Conservation (phyloP, 192 early-diverging fungal species). For the Linnemannia schmuckeri region DNA sequence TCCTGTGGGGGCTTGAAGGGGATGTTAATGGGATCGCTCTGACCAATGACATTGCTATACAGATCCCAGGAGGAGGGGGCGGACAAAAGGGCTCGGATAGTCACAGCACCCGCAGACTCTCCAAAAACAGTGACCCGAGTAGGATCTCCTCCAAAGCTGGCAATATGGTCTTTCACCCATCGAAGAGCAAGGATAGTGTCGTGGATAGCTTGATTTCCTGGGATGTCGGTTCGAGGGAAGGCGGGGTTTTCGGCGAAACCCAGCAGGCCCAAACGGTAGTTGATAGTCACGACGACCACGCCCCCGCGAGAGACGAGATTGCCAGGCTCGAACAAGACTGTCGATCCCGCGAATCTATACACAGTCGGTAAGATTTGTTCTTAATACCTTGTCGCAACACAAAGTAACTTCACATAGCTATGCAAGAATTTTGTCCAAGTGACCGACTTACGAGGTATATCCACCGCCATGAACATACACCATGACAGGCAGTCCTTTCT, state of each 20-base stretch:
- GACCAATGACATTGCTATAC: constrained; percentile 47
- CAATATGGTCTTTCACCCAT: constrained; percentile 69
- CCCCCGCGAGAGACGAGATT: constrained; percentile 29
- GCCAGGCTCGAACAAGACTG: constrained; percentile 31
- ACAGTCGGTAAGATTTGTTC: not conserved
- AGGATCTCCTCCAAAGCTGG: constrained; percentile 67
- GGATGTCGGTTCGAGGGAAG: not conserved
- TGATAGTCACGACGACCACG: constrained; percentile 57
- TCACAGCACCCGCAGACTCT: constrained; percentile 60
- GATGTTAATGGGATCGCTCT: constrained; percentile 50
- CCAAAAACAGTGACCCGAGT: constrained; percentile 62
- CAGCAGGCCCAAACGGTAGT: constrained; percentile 68
- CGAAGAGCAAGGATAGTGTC: constrained; percentile 66
- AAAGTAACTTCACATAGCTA: too few species aligned
- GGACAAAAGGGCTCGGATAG: constrained; percentile 49
- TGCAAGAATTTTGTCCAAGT: not conserved
- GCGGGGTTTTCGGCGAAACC: constrained; percentile 47
- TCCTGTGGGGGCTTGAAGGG: constrained; percentile 16
- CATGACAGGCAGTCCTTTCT: constrained; percentile 63
- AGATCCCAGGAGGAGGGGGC: constrained; percentile 40
- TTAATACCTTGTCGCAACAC: not conserved
- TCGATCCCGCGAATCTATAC: not conserved
- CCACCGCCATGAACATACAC: constrained; percentile 72
- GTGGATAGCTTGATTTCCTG: constrained; percentile 40
- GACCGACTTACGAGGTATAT: constrained; percentile 22